Evolutionary conservation across 305 asterid genomes (phyloP).

Genomic region (Fraxinus sp.): DNA sequence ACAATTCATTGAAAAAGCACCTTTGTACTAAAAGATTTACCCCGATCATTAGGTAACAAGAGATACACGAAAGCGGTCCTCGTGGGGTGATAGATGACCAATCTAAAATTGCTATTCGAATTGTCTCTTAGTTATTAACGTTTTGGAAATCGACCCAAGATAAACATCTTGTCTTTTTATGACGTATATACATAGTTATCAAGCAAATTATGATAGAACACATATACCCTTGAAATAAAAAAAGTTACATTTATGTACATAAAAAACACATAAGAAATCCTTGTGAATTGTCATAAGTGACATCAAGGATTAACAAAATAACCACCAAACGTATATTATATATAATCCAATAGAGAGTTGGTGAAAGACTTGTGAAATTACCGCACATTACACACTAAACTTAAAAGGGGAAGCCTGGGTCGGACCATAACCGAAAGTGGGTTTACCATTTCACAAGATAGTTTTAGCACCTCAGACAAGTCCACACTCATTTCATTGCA

Average conservation of each 20-base stretch:
- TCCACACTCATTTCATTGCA: slow-evolving; percentile 31
- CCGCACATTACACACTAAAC: neutral
- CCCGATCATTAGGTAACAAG: neutral
- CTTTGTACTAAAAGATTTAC: neutral
- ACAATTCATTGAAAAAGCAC: neutral
- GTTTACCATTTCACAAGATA: slow-evolving; percentile 74
- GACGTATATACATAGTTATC: neutral
- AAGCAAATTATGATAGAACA: neutral
- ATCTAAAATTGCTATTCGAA: neutral
- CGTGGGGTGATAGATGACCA: neutral
- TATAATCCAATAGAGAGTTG: neutral
- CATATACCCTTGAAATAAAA: neutral
- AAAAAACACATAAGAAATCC: neutral
- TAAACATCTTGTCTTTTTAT: neutral
- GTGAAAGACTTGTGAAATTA: neutral
- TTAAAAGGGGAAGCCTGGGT: slow-evolving; percentile 31
- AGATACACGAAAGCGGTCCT: neutral
- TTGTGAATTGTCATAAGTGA: neutral
- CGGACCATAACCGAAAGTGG: slow-evolving; percentile 50
- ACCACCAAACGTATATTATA: neutral
- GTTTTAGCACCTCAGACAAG: slow-evolving; percentile 49
- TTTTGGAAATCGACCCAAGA: neutral
- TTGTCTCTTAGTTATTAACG: neutral
- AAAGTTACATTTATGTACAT: neutral
- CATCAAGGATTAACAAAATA: neutral